Conservation (phyloP, 768 basidiomycete species). For the Naematelia aurantialba region DNA sequence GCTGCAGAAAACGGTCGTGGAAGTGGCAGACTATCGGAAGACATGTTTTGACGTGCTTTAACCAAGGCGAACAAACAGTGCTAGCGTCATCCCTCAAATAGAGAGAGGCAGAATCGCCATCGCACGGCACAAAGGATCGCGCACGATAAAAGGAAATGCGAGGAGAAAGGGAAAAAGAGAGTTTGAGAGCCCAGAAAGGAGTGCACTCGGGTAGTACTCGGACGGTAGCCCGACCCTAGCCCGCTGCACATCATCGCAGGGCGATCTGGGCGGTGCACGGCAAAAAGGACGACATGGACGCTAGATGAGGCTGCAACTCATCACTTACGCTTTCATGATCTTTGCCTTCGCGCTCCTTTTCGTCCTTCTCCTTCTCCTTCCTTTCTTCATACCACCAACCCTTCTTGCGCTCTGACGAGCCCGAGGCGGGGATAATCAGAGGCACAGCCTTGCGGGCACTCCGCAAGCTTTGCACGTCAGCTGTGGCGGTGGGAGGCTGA, state of each 20-base stretch:
- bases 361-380: slow-evolving; percentile 4
- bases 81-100: neutral
- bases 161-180: slow-evolving; percentile 1
- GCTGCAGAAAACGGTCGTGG: slow-evolving; percentile 3
- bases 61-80: slow-evolving; percentile 1
- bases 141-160: neutral
- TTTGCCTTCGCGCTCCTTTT: slow-evolving; percentile 5
- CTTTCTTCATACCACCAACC: slow-evolving; percentile 1
- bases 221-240: too few species aligned
- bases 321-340: slow-evolving; percentile 12
- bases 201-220: too few species aligned
- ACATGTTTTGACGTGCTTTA: slow-evolving; percentile 1
- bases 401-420: neutral
- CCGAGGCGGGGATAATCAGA: neutral
- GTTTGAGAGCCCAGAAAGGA: neutral
- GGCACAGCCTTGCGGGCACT: neutral
- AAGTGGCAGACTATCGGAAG: slow-evolving; percentile 10
- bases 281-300: neutral
- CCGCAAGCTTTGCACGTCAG: neutral
- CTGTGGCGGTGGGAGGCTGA: neutral
- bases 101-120: neutral
- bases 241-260: too few species aligned
- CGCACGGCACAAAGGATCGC: neutral
- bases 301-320: too few species aligned
- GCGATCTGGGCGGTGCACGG: neutral